Percentiles rank a stretch among this genome's conserved stretches.
Conservation (phyloP, 495 filamentous ascomycete genomes). For the Penicillium canariense region DNA sequence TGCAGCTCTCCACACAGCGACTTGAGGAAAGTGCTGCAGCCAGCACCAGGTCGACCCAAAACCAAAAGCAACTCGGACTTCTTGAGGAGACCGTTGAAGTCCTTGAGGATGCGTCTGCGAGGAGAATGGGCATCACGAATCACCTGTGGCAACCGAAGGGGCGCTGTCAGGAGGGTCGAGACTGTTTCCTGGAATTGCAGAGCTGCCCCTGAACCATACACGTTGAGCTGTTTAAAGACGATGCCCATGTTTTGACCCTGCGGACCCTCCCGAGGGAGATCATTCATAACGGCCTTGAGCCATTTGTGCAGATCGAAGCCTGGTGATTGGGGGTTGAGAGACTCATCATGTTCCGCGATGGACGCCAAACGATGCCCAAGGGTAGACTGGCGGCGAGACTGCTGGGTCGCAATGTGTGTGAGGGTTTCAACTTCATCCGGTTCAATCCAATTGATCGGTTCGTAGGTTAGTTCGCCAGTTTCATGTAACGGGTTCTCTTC, state of each 20-base stretch:
- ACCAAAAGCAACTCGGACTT: slow-evolving; percentile 38
- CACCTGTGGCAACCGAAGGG: slow-evolving; percentile 32
- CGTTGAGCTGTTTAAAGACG: slow-evolving; percentile 47
- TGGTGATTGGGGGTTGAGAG: slow-evolving; percentile 26
- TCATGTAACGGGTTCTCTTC: slow-evolving; percentile 1
- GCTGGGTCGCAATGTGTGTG: slow-evolving; percentile 22
- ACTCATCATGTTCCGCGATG: slow-evolving; percentile 21
- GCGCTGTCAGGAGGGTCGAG: slow-evolving; percentile 39
- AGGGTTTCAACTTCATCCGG: slow-evolving; percentile 25
- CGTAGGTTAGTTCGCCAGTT: slow-evolving; percentile 1
- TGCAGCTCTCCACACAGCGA: slow-evolving; percentile 35
- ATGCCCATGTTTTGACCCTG: slow-evolving; percentile 34
- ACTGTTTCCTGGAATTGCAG: slow-evolving; percentile 53
- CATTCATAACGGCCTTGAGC: slow-evolving; percentile 28
- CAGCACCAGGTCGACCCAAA: slow-evolving; percentile 38
- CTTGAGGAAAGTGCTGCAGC: slow-evolving; percentile 42
- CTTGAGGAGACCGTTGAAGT: slow-evolving; percentile 37
- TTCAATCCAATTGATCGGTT: slow-evolving; percentile 16
- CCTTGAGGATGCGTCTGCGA: slow-evolving; percentile 34
- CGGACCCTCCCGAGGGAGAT: slow-evolving; percentile 22
- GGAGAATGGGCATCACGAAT: slow-evolving; percentile 17
- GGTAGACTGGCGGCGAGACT: slow-evolving; percentile 17
- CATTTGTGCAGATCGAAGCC: slow-evolving; percentile 31
- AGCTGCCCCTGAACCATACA: slow-evolving; percentile 51
- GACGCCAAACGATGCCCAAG: slow-evolving; percentile 8